Evolutionary conservation across 768 basidiomycete genomes (phyloP), one percentile per base, ranked within the genome.

Genomic region (Rhodotorula sphaerocarpa): DNA sequence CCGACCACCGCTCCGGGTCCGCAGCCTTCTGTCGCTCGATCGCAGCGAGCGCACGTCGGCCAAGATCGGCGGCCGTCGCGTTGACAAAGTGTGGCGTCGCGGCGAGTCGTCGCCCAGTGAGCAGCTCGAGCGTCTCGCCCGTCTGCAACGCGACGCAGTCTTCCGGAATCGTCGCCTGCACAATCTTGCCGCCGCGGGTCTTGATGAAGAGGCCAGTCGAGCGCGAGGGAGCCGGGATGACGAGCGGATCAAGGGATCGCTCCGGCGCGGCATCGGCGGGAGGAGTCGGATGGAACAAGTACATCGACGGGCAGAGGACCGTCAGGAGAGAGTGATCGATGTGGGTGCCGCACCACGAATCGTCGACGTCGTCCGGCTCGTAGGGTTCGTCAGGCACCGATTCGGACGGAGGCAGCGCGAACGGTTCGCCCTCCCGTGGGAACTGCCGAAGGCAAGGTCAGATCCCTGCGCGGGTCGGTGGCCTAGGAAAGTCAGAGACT

Each of bases 51-150:
- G 66, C 58, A 3, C n/a, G n/a, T 9, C 33, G 42, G 0, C 64
- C 51, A 3, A 72, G 58, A 1, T 54, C 30, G 2, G 31, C 50
- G 16, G 57, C 62, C 62, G 42, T 77, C 77, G 89, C 84, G 63
- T 85, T 82, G 46, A 97, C 93, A 68, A 88, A 95, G 70, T 97
- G 93, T 18, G 93, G 93, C 0, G 95, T 99, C 0, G 95, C 95
- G 46, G 85, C 82, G 21, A 99, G 79, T 58, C 80, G 82, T 20
- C 84, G 83, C 15, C 80, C 83, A 3, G 93, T 96, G 28, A 92
- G 85, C 28, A 96, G 79, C 74, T 95, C 85, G 27, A 99, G 82
- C 14, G 93, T 89, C 76, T 99, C 91, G 10, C 95, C 95, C 0
- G 91, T 97, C 75, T 99, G 95, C 75, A 99, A 96, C 5, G 92